Conservation (phyloP, 164 flowering plant genomes). For the Magnolia kwangsiensis region DNA sequence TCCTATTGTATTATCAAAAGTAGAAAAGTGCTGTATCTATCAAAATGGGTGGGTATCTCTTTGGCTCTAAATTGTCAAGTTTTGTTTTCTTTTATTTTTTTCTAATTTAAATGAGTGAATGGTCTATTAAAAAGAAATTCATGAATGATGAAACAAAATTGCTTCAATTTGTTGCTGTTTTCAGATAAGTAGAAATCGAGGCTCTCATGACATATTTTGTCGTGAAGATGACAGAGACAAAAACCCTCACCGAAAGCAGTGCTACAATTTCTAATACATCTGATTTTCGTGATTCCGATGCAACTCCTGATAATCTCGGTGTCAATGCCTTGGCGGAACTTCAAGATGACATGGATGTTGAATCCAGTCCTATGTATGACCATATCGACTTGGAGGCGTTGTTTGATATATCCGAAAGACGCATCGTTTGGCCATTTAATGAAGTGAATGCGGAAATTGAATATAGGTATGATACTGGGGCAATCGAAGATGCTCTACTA, state of each 20-base stretch:
- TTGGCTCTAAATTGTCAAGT: not conserved
- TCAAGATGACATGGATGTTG: constrained; percentile 25
- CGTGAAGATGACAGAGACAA: not conserved
- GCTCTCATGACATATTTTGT: not conserved
- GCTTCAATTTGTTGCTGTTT: not conserved
- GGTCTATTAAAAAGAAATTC: not conserved
- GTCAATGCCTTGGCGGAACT: constrained; percentile 29
- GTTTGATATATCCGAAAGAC: constrained; percentile 51
- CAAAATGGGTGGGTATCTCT: not conserved
- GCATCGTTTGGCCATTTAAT: constrained; percentile 50
- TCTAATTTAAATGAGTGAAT: not conserved
- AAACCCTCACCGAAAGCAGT: constrained; percentile 2
- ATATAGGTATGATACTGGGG: constrained; percentile 19
- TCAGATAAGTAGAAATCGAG: not conserved
- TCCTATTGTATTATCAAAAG: no score
- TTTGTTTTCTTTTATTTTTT: not conserved
- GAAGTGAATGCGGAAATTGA: constrained; percentile 42
- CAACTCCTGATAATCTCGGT: constrained; percentile 45
- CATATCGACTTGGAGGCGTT: constrained; percentile 42
- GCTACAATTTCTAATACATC: constrained; percentile 52
- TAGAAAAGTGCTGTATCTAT: not conserved
- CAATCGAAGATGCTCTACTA: constrained; percentile 28
- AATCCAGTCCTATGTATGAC: constrained; percentile 35
- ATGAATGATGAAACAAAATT: no score
- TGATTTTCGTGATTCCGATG: constrained; percentile 62